Base-by-base conservation (phyloP, 257 asterid species). In the Petunia axillaris region DNA sequence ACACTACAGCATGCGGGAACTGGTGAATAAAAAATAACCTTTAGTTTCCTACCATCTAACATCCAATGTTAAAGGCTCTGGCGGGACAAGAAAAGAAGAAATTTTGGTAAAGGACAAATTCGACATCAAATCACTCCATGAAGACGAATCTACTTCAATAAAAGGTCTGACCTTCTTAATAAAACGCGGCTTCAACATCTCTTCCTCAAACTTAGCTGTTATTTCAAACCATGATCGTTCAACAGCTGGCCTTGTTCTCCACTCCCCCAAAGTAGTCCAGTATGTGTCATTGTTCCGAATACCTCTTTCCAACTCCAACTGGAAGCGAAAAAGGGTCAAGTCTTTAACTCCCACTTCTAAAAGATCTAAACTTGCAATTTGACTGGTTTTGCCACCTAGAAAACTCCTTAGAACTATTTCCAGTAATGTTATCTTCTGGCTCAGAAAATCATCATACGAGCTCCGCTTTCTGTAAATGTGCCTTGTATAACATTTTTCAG, bases 91-190 rank as follows among this genome's bases (percentile, higher is more conserved):
- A 78, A 86, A 67, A 5, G 98, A 86, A 7, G 98, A 92, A 80
- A 91, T 85, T 82, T 90, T 88, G 4, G 97, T 90, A 64, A 94
- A 94, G 7, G 98, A 93, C 81, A 94, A 46, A 85, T 94, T 94
- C 2, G 96, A 85, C 57, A 89, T 86, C 75, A 93, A 85, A 89
- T 90, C 89, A 78, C 93, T 90, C 97, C 93, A 91, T 55, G 93
- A 84, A 14, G 79, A 83, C 48, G 96, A 83, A 82, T 90, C 98
- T 38, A 86, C 84, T 43, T 84, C 90, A 6, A 82, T 78, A 39
- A 89, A 48, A 50, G 96, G 91, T 60, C 91, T 84, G 67, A 90
- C 81, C 85, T 85, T 91, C 89, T 86, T 89, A 79, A 91, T 67
- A 37, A 77, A 9, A 6, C 87, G 54, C 13, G 97, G 97, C 86